Evolutionary conservation across 2,329 filamentous ascomycete species (phyloP).

Genomic region (Aspergillus ruber): DNA sequence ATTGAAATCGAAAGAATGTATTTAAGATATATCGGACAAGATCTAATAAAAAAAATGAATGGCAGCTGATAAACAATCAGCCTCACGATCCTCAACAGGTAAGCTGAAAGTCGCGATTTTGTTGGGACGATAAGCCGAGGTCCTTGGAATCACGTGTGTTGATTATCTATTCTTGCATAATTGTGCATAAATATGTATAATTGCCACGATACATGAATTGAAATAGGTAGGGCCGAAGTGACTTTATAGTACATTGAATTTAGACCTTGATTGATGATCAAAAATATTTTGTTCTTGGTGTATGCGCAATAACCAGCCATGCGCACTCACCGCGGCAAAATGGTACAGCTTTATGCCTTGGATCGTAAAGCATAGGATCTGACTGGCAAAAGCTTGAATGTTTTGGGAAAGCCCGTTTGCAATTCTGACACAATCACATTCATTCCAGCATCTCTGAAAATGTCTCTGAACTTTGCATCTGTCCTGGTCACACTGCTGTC

Average conservation of each 20-base stretch:
- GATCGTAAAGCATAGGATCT: conserved; percentile 70
- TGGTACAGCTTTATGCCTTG: conserved; percentile 1
- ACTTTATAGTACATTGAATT: no score
- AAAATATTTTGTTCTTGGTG: no score
- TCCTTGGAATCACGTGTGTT: no score
- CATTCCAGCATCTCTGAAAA: conserved; percentile 66
- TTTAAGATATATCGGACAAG: background rate
- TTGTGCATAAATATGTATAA: no score
- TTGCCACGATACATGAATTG: no score
- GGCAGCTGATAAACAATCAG: background rate
- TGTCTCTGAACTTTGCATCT: conserved; percentile 61
- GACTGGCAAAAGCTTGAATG: conserved; percentile 61
- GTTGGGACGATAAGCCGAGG: no score
- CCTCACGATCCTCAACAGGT: background rate
- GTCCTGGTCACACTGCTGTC: conserved; percentile 75
- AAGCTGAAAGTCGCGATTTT: no score
- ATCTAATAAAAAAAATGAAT: background rate
- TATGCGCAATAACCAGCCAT: no score
- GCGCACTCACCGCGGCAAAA: no score
- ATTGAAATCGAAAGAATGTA: background rate
- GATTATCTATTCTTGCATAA: no score
- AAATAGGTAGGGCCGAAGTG: no score
- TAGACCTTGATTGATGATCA: no score
- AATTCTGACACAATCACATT: conserved; percentile 63
- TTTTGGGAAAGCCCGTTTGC: conserved; percentile 64